Evolutionary conservation across 139 green algal species (phyloP).

Genomic region (Closterium sp.): DNA sequence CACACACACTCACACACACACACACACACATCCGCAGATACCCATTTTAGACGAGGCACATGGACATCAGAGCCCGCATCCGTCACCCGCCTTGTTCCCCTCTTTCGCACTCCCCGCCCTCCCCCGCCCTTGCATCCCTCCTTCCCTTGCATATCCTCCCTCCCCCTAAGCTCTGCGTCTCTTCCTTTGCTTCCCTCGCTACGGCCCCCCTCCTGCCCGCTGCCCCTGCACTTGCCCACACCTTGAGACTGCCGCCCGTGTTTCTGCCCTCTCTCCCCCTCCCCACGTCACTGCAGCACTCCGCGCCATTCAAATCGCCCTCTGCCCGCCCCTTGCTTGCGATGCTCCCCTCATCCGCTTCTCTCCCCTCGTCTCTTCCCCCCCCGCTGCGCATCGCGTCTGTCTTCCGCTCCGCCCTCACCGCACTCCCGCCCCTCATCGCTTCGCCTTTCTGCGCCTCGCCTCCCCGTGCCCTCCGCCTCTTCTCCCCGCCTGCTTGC

Average conservation of each 20-base stretch:
- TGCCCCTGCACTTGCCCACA: not conserved
- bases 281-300: not conserved
- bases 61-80: not conserved
- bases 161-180: too few species aligned
- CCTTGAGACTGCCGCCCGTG: not conserved
- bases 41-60: not conserved
- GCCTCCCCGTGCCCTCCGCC: not conserved
- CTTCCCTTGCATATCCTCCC: too few species aligned
- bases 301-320: not conserved
- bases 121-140: too few species aligned
- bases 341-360: not conserved
- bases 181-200: too few species aligned
- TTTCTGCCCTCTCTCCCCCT: not conserved
- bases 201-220: not conserved
- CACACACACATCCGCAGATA: not conserved
- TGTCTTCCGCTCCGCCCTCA: not conserved
- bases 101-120: not conserved
- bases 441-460: not conserved
- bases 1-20: not conserved
- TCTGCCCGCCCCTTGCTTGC: not conserved
- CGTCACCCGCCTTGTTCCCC: too few species aligned
- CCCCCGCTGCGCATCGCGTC: not conserved
- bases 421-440: not conserved
- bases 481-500: not conserved
- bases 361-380: not conserved